Percentiles rank a stretch among this genome's conserved stretches.
These are phyloP conservation scores for Rhinocladiella mackenziei DNA, from an alignment of 2,329 filamentous ascomycete genomes.

Conservation along the genomic window DNA sequence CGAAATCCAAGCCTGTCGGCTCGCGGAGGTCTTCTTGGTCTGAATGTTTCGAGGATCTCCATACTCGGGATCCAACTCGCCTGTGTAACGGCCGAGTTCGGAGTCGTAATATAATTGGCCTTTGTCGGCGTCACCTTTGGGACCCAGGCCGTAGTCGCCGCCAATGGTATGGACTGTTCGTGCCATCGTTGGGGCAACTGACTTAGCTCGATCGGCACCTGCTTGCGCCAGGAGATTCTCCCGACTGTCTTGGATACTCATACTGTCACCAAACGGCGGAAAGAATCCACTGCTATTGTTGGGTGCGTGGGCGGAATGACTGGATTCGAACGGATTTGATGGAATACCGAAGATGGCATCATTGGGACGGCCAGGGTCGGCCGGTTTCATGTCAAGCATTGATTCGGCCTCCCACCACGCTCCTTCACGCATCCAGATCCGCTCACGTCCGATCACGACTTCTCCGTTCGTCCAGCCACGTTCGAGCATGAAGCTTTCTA, in stretches of 20 bases:
- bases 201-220: conserved; percentile 51
- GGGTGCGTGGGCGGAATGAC: conserved; percentile 62
- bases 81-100: conserved; percentile 62
- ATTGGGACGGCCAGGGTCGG: conserved; percentile 40
- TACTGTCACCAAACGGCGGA: conserved; percentile 56
- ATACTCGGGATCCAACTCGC: conserved; percentile 70
- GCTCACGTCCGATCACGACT: conserved; percentile 82
- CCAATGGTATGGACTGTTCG: conserved; percentile 53
- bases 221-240: conserved; percentile 65
- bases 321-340: conserved; percentile 55
- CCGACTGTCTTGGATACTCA: conserved; percentile 57
- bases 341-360: conserved; percentile 32
- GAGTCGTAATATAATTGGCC: conserved; percentile 68
- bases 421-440: conserved; percentile 89
- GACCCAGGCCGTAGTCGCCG: conserved; percentile 86
- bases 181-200: conserved; percentile 58
- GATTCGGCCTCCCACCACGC: conserved; percentile 98
- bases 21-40: conserved; percentile 59
- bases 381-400: conserved; percentile 84
- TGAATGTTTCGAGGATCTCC: conserved; percentile 73
- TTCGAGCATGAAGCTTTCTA: conserved; percentile 90
- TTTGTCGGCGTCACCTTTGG: conserved; percentile 75
- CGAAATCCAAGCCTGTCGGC: conserved; percentile 72
- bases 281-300: conserved; percentile 62
- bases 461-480: conserved; percentile 98